Evolutionary conservation across 371 early-diverging fungal genomes (phyloP).

Genomic region (Umbelopsis sp.): DNA sequence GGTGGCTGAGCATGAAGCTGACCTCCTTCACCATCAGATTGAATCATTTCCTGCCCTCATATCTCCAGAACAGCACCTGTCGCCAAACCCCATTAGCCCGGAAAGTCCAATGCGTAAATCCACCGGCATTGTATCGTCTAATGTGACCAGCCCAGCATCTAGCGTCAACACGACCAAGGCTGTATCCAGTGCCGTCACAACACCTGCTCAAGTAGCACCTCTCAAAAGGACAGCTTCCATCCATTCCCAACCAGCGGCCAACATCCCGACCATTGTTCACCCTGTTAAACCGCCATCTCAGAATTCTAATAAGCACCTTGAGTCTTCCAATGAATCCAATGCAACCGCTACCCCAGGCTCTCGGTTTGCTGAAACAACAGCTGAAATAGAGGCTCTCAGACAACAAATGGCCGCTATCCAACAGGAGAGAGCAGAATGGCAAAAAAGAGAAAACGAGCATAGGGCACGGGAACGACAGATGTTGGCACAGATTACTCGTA

Average conservation of each 20-base stretch:
- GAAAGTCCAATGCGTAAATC: background rate
- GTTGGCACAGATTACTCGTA: constrained; percentile 28
- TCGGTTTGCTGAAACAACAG: constrained; percentile 12
- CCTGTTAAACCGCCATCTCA: background rate
- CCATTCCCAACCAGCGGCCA: background rate
- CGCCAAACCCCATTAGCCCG: background rate
- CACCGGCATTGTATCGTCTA: background rate
- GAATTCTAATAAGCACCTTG: background rate
- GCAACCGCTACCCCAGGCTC: constrained; percentile 3
- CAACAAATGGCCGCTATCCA: constrained; percentile 26
- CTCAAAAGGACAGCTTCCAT: constrained; percentile 1
- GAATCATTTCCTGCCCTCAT: constrained; percentile 11
- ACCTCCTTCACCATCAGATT: background rate
- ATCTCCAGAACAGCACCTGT: background rate
- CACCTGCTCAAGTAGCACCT: background rate
- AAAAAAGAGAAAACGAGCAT: constrained; percentile 26
- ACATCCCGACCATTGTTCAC: too few relatives aligned
- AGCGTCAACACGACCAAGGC: constrained; percentile 9
- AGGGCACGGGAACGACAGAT: constrained; percentile 24
- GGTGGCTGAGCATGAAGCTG: background rate
- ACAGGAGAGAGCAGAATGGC: constrained; percentile 27
- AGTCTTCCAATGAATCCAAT: constrained; percentile 8
- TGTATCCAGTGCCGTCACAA: background rate
- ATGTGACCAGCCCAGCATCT: constrained; percentile 4
- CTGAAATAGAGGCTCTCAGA: constrained; percentile 23